Evolutionary conservation across 768 basidiomycete genomes (phyloP).

Genomic region (Cystofilobasidium bisporidii): DNA sequence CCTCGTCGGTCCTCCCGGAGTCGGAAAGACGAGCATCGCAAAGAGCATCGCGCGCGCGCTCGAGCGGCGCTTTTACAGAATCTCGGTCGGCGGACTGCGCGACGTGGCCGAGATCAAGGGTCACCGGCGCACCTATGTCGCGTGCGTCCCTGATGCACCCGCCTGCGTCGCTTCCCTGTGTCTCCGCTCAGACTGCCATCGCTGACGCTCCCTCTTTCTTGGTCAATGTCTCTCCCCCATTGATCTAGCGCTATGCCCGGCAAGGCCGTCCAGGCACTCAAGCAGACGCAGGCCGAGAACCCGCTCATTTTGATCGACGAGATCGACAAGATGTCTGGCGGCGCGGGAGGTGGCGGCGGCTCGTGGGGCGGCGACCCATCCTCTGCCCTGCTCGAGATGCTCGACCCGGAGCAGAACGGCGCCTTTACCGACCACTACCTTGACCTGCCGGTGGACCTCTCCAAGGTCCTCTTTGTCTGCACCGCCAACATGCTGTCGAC

Average conservation of each 20-base stretch:
- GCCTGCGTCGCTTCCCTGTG: background rate
- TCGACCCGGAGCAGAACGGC: constrained; percentile 90
- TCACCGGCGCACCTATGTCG: constrained; percentile 92
- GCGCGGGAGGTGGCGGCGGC: constrained; percentile 51
- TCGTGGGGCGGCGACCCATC: constrained; percentile 61
- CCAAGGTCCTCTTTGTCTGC: constrained; percentile 92
- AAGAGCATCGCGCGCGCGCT: constrained; percentile 72
- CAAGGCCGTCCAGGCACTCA: constrained; percentile 88
- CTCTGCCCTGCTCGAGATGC: constrained; percentile 82
- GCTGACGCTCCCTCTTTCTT: background rate
- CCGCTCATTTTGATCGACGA: constrained; percentile 90
- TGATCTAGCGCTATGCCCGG: constrained; percentile 67
- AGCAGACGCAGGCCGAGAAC: constrained; percentile 86
- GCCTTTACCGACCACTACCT: constrained; percentile 94
- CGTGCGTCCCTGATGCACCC: constrained; percentile 47
- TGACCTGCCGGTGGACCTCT: constrained; percentile 93
- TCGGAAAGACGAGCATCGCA: constrained; percentile 43
- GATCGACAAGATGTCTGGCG: constrained; percentile 68
- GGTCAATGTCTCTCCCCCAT: background rate
- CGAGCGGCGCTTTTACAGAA: constrained; percentile 85
- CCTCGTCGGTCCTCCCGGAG: constrained; percentile 91
- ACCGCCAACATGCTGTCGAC: constrained; percentile 81
- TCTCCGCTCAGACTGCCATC: background rate
- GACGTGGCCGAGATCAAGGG: constrained; percentile 99
- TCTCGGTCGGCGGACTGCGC: constrained; percentile 90